These are phyloP conservation scores for Tothia fuscella DNA, from an alignment of 2,329 filamentous ascomycete species.

Conservation along the genomic window DNA sequence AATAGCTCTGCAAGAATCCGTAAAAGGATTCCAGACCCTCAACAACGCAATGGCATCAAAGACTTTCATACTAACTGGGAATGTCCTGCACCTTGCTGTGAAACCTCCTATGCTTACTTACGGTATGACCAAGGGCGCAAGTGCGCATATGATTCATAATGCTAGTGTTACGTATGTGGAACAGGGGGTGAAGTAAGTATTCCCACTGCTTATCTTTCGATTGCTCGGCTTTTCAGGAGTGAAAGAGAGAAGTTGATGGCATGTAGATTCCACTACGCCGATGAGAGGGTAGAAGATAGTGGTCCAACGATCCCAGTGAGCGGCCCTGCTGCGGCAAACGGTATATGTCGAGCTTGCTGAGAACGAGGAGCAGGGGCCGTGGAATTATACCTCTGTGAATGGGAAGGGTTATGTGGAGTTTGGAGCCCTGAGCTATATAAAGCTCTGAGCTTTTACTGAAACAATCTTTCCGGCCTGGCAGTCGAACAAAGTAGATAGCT, in stretches of 20 bases:
- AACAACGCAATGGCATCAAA: slow-evolving; percentile 1
- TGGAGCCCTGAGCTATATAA: neutral
- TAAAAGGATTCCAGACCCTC: slow-evolving; percentile 7
- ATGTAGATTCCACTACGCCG: slow-evolving; percentile 8
- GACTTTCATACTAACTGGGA: slow-evolving; percentile 10
- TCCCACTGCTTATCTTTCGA: neutral
- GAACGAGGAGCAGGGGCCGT: slow-evolving; percentile 3
- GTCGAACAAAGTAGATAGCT: too few species aligned
- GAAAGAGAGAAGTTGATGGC: neutral
- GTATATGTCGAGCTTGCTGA: slow-evolving; percentile 6
- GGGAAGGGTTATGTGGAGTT: slow-evolving; percentile 6
- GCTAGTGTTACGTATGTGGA: neutral
- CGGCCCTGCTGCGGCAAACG: slow-evolving; percentile 1
- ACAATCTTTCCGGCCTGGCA: too few species aligned
- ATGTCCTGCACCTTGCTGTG: neutral
- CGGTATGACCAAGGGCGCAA: slow-evolving; percentile 1
- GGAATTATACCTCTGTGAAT: slow-evolving; percentile 2
- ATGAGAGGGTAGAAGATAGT: slow-evolving; percentile 5
- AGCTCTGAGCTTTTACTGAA: too few species aligned
- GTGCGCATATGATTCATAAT: neutral
- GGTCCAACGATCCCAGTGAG: slow-evolving; percentile 1
- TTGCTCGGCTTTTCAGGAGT: too few species aligned
- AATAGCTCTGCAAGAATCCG: slow-evolving; percentile 2
- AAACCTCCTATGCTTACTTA: neutral
- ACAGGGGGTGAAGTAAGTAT: slow-evolving; percentile 2